Conservation (phyloP, 2,329 filamentous ascomycete species). For the Aspergillus quadricinctus region DNA sequence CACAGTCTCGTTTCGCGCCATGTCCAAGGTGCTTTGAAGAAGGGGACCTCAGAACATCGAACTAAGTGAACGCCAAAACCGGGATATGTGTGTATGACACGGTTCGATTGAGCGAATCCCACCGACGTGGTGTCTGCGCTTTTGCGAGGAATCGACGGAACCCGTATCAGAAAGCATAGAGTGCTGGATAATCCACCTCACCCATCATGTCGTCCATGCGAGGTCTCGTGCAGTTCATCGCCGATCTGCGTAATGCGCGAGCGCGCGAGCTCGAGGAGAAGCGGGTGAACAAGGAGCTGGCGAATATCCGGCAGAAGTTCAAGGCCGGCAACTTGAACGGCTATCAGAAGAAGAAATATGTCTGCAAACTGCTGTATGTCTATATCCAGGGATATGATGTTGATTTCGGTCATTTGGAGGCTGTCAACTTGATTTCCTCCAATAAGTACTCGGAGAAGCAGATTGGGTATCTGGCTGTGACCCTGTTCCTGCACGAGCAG, state of each 20-base stretch:
- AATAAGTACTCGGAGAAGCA: slow-evolving; percentile 99
- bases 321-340: slow-evolving; percentile 91
- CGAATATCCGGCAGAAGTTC: slow-evolving; percentile 98
- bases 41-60: neutral
- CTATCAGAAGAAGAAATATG: slow-evolving; percentile 99
- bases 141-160: neutral
- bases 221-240: slow-evolving; percentile 96
- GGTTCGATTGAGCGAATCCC: slow-evolving; percentile 18
- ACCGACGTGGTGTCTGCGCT: slow-evolving; percentile 21
- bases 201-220: slow-evolving; percentile 46
- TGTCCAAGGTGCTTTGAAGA: slow-evolving; percentile 22
- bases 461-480: slow-evolving; percentile 97
- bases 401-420: slow-evolving; percentile 97
- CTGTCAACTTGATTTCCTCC: slow-evolving; percentile 94
- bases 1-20: slow-evolving; percentile 11
- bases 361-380: slow-evolving; percentile 99
- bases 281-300: slow-evolving; percentile 98
- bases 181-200: neutral
- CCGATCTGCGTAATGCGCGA: slow-evolving; percentile 88
- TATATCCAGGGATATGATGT: slow-evolving; percentile 99
- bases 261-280: slow-evolving; percentile 97
- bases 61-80: slow-evolving; percentile 1
- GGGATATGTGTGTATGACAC: slow-evolving; percentile 31
- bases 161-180: neutral
- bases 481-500: slow-evolving; percentile 92